Base-by-base conservation (phyloP, 192 early-diverging fungal genomes). In the Linnemannia zychae region DNA sequence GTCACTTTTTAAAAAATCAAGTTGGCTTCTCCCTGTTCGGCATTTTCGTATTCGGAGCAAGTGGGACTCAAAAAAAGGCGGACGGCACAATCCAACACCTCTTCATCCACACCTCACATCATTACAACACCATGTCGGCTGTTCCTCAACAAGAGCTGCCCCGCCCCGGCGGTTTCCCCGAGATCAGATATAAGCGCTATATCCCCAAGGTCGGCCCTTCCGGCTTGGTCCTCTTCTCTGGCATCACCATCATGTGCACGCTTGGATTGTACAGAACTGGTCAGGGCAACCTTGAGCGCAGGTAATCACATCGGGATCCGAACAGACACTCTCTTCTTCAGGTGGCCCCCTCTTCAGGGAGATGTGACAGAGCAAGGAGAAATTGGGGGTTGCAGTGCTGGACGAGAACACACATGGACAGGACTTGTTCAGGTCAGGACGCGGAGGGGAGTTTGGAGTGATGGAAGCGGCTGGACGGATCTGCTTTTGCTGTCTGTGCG, bases 151-250 rank as follows among this genome's bases (percentile, higher is more conserved):
- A 96, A 89, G 96, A 97, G 84, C 82, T 93, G 48, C 94, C 95
- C 40, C 94, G 93, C 36, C 79, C 90, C 44, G 95, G 93, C 74
- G 95, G 95, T n/a, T 98, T 96, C 90, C 90, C 96, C 52, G 91
- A 95, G 63, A 92, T 99, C 81, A 89, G 90, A 71, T 99, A 97
- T 91, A 92, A 95, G 87, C 95, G 98, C 33, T 94, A 96, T 76
- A 78, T 98, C 33, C 97, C 98, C 47, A 93, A 93, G 81, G 89
- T 94, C 34, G 98, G 98, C 9, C 98, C 98, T 20, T 97, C 96
- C 24, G 98, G 98, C 34, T 66, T 94, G 18, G 94, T 93, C 37
- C 88, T 99, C 76, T 94, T 99, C 77, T 87, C 89, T 3, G 95
- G 91, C 52, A 83, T 95, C 37, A 91, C 94, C 22, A 92, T 91